Evolutionary conservation across 2,329 filamentous ascomycete species (phyloP), one percentile per base, ranked within the genome.

Genomic region (Lachnum nothofagi): DNA sequence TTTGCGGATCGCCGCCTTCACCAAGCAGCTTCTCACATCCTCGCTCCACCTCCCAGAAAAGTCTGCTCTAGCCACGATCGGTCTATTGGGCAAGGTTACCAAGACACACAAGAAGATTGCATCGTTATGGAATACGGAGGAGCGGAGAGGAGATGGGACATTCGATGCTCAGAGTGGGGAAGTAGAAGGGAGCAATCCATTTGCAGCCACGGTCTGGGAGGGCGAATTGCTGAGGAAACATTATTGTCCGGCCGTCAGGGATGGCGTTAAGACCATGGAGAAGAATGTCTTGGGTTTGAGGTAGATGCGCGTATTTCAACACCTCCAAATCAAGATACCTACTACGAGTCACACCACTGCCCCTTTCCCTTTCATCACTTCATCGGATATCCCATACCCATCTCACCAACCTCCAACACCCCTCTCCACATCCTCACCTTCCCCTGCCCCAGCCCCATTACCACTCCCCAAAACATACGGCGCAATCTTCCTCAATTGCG

Each of bases 41-140:
- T 79, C 88, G 0, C 74, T 98, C 42, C 93, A 97, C 57, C 71
- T 95, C 20, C 93, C 93, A 0, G 91, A 96, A 68, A 95, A 95
- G 67, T 94, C 88, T 1, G 80, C 83, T 34, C 79, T 89, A 56
- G 91, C 91, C 0, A 77, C 91, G 46, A 72, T 96, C 4, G 85
- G 84, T 2, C 73, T 98, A 23, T 69, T 97, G 37, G 80, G 80
- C 44, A 85, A 91, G 59, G 80, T 97, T 2, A 80, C 85, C 0
- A 88, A 87, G 67, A 83, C 84, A 2, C 90, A 98, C 65, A 83
- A 82, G 60, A 94, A 91, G 68, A 80, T 97, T 37, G 80, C 80
- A 31, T 81, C 85, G n/a, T 69, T 98, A 52, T 98, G 93, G 91
- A 83, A 94, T 62, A 95, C 90, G 0, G 91, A 97, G 65, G 93